A percentile compares a stretch with the other conserved stretches of the same genome.
These are phyloP conservation scores for Rosa hybrid DNA, from an alignment of 331 rosid genomes.

Conservation along the genomic window DNA sequence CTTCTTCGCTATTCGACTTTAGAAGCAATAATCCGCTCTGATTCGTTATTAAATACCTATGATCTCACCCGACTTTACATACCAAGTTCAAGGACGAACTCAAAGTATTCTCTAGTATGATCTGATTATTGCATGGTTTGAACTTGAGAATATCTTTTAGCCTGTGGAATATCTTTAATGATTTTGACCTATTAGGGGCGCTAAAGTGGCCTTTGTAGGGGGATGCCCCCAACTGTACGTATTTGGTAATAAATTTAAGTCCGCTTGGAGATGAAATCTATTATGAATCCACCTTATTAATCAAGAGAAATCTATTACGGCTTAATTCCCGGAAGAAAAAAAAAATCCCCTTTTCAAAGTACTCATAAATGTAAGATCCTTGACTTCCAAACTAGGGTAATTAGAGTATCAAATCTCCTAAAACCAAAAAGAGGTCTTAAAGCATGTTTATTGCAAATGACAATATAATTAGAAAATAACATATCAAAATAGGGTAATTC, in stretches of 20 bases:
- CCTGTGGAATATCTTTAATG: neutral
- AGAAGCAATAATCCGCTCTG: too few species aligned
- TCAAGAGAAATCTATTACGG: neutral
- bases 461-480: too few species aligned
- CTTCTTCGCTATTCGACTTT: too few species aligned
- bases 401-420: neutral
- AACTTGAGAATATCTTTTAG: neutral
- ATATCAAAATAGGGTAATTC: too few species aligned
- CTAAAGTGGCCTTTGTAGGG: too few species aligned
- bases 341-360: neutral
- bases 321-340: neutral
- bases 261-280: neutral
- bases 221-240: neutral
- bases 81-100: neutral
- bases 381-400: neutral
- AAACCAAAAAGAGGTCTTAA: neutral
- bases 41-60: too few species aligned
- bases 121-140: too few species aligned
- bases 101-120: neutral
- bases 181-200: too few species aligned
- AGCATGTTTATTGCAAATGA: too few species aligned
- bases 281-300: neutral
- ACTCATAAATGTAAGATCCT: neutral
- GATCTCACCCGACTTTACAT: too few species aligned
- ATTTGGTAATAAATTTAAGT: neutral